These are phyloP conservation scores for Eimeria sp. DNA, from an alignment of 169 alveolate species.

Conservation along the genomic window DNA sequence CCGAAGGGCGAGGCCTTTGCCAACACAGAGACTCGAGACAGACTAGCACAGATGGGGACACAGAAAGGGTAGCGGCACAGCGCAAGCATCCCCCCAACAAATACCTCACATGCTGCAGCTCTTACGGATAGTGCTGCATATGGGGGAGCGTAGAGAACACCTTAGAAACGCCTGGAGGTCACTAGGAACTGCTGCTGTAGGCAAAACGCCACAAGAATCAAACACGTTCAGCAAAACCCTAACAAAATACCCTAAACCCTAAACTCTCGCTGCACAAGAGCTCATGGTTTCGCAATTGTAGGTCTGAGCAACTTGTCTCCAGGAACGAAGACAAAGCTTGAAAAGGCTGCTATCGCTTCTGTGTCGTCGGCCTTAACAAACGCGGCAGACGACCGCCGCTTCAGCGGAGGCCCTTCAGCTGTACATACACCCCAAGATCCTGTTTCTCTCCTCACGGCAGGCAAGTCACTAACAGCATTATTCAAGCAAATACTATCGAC, in stretches of 20 bases:
- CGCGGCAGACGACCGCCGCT: conserved; percentile 30
- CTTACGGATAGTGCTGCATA: background rate
- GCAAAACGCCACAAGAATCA: background rate
- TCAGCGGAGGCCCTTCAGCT: conserved; percentile 8
- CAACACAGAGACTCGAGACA: background rate
- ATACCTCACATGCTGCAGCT: background rate
- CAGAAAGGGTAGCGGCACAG: background rate
- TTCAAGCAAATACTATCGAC: background rate
- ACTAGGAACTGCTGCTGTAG: background rate
- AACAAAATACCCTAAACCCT: too few species aligned
- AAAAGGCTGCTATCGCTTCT: background rate
- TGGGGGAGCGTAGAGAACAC: background rate
- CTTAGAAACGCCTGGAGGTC: background rate
- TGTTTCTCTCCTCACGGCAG: background rate
- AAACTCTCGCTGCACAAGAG: background rate
- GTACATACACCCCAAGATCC: background rate
- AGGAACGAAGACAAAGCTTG: background rate
- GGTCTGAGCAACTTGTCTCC: background rate
- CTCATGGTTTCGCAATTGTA: background rate
- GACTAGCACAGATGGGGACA: background rate
- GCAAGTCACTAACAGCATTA: background rate
- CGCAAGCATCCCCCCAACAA: background rate
- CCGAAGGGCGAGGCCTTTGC: background rate
- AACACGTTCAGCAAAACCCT: background rate
- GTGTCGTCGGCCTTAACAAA: conserved; percentile 63